Percentiles rank a stretch among this genome's conserved stretches.
Conservation (phyloP, 352 stramenopile species). For the Globisporangium camurandrum region DNA sequence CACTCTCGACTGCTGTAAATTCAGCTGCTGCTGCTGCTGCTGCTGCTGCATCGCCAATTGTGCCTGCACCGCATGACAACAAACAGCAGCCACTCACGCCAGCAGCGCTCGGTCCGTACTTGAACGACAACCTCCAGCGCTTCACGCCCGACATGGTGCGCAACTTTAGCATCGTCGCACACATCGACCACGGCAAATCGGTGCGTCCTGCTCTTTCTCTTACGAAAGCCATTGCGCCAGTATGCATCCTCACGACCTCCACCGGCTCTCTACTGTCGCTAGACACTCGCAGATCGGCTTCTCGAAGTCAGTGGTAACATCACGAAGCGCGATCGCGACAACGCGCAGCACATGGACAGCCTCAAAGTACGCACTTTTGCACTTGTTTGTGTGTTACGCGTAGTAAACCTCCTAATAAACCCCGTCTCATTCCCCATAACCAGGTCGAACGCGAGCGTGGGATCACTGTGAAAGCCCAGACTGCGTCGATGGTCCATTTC, state of each 20-base stretch:
- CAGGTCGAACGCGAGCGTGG: constrained; percentile 95
- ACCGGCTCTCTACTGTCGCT: constrained; percentile 4
- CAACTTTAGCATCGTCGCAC: constrained; percentile 89
- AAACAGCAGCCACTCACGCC: constrained; percentile 29
- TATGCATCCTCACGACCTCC: too few relatives aligned
- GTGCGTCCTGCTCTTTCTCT: constrained; percentile 22
- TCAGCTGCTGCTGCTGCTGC: background rate
- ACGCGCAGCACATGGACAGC: constrained; percentile 87
- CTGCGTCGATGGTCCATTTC: constrained; percentile 93
- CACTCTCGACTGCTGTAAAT: background rate
- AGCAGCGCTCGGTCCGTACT: constrained; percentile 44
- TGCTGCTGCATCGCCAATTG: background rate
- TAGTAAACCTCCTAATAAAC: background rate
- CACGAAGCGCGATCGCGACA: constrained; percentile 74
- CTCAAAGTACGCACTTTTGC: constrained; percentile 42
- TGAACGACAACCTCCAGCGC: constrained; percentile 45
- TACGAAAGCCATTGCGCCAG: background rate
- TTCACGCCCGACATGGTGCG: constrained; percentile 74
- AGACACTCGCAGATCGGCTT: constrained; percentile 87
- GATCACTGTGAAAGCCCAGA: constrained; percentile 99
- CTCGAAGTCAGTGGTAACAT: constrained; percentile 89
- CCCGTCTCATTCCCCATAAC: background rate
- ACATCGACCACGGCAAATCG: constrained; percentile 91
- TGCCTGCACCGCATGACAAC: constrained; percentile 8
- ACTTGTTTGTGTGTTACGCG: background rate